Evolutionary conservation across 148 eudicot genomes (phyloP).

Genomic region (Vaccinium vitisidaea): DNA sequence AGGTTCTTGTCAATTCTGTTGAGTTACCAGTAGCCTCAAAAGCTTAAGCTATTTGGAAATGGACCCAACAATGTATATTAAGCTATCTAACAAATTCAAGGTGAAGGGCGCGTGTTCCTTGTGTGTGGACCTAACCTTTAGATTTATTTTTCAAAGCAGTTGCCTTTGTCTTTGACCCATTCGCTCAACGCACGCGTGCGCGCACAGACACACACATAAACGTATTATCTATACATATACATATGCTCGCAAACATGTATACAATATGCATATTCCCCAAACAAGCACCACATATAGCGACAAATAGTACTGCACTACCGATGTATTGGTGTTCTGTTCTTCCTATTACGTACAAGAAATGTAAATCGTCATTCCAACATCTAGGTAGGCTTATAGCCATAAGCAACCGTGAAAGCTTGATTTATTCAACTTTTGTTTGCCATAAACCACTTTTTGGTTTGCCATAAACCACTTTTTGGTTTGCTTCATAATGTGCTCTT

Average conservation of each 20-base stretch:
- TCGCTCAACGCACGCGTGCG: not conserved
- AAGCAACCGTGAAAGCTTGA: not conserved
- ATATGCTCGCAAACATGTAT: too few species aligned
- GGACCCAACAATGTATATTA: too few species aligned
- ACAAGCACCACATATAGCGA: not conserved
- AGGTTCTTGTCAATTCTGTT: not conserved
- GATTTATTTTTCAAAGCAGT: not conserved
- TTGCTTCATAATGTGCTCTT: not conserved
- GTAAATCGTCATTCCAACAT: not conserved
- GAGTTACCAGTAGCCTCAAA: too few species aligned
- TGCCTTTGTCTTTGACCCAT: not conserved
- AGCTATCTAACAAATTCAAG: not conserved
- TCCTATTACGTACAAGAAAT: not conserved
- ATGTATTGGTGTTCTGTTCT: not conserved
- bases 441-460: not conserved
- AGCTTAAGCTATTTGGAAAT: too few species aligned
- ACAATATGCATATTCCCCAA: not conserved
- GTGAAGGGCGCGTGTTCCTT: not conserved
- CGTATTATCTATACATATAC: too few species aligned
- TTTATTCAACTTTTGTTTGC: not conserved
- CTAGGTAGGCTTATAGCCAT: not conserved
- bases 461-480: not conserved
- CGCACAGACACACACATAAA: too few species aligned
- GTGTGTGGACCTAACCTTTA: not conserved
- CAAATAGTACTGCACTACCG: not conserved